Base-by-base conservation (phyloP, 1,284 basidiomycete species). In the Tylopilus microsporus region DNA sequence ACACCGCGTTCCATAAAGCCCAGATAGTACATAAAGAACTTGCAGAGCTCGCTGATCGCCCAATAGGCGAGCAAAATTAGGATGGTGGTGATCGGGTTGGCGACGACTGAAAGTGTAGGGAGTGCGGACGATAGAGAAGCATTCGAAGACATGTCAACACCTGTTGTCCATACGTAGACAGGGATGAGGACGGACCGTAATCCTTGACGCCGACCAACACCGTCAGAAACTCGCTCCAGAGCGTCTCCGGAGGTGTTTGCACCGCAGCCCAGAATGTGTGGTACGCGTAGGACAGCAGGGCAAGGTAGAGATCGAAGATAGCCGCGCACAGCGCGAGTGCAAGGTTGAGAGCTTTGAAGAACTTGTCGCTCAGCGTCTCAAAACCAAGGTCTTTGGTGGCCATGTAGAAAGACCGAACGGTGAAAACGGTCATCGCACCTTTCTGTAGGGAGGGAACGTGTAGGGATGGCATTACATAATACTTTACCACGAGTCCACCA, bases 331-430 rank as follows among this genome's bases (percentile, higher is more conserved):
- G 2, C 6, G 50, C 42, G 32, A 12, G 15, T 1, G 67, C 36
- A 36, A 67, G 2, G 2, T 56, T 58, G 34, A 67, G 36, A 52
- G n/a, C 18, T 0, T n/a, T 42, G 41, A 42, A 9, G 18, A 67
- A 47, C 48, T 63, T 52, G 30, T 57, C 51, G 15, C 63, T 0
- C 9, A 70, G 34, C 48, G n/a, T 65, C 18, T 60, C 55, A n/a
- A 67, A 57, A 41, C 69, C 63, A 37, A 67, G 51, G 36, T 63
- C 60, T 15, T 67, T 48, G 25, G 25, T 25, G 43, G 60, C 41
- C 41, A 42, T 42, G 41, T 42, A 32, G 32, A 32, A 32, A 32
- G 25, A 4, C 25, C 25, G 25, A 25, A 25, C 25, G 32, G 32
- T 32, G 6, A 7, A 32, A 32, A 6, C 5, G 32, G 25, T 32